These are phyloP conservation scores for Coriaria nepalensis DNA, from an alignment of 306 rosid species.

Conservation along the genomic window DNA sequence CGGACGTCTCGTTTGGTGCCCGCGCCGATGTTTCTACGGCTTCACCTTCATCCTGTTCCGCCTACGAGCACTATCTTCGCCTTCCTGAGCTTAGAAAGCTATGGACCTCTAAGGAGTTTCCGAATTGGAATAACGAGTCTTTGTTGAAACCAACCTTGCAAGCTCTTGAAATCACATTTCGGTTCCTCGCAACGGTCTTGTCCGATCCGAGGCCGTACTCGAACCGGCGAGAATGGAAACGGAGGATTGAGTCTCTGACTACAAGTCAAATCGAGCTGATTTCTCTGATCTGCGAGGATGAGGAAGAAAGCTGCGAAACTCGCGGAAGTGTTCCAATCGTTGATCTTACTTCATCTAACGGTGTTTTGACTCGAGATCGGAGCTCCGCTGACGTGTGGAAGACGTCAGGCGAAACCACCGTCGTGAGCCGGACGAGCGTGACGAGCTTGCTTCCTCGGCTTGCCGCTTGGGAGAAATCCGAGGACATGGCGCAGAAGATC, in stretches of 20 bases:
- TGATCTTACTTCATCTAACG: slow-evolving; percentile 21
- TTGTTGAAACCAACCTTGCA: slow-evolving; percentile 58
- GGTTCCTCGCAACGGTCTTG: slow-evolving; percentile 42
- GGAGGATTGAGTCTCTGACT: slow-evolving; percentile 46
- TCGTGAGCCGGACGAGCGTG: slow-evolving; percentile 54
- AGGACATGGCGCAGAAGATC: slow-evolving; percentile 38
- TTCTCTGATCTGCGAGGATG: slow-evolving; percentile 54
- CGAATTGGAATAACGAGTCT: slow-evolving; percentile 55
- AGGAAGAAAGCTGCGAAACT: slow-evolving; percentile 30
- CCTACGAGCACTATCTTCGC: slow-evolving; percentile 63
- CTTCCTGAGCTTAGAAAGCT: slow-evolving; percentile 50
- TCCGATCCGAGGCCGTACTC: slow-evolving; percentile 60
- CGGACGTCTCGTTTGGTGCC: slow-evolving; percentile 25
- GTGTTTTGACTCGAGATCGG: slow-evolving; percentile 31
- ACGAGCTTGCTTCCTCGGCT: slow-evolving; percentile 59
- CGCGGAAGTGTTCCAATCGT: slow-evolving; percentile 49
- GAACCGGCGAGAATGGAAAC: slow-evolving; percentile 62
- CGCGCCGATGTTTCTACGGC: slow-evolving; percentile 43
- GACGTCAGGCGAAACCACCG: slow-evolving; percentile 21
- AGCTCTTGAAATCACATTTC: slow-evolving; percentile 69
- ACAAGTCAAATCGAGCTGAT: slow-evolving; percentile 43
- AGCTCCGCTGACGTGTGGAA: slow-evolving; percentile 47
- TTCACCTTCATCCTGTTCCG: slow-evolving; percentile 33
- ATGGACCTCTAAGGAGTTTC: slow-evolving; percentile 46
- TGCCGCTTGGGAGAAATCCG: slow-evolving; percentile 63